Evolutionary conservation across 2,329 filamentous ascomycete species (phyloP).

Genomic region (Penicillium sp.): DNA sequence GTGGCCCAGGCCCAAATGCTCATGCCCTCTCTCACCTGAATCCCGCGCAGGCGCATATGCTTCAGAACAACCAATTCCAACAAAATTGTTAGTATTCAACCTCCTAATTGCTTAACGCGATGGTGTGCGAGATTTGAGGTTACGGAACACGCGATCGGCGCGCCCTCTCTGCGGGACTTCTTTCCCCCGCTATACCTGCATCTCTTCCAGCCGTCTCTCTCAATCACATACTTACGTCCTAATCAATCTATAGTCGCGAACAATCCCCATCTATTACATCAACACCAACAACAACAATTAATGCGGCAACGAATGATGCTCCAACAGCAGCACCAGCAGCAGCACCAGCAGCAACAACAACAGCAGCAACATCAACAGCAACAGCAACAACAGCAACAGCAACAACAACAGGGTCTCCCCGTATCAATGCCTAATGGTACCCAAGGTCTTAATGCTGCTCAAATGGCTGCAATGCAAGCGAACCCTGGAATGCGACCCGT

Average conservation of each 20-base stretch:
- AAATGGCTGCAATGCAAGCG: constrained; percentile 45
- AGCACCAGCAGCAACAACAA: constrained; percentile 30
- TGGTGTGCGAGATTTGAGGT: not conserved
- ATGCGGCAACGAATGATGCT: constrained; percentile 27
- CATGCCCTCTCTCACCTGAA: constrained; percentile 62
- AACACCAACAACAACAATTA: constrained; percentile 39
- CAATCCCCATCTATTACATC: constrained; percentile 49
- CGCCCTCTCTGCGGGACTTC: not conserved
- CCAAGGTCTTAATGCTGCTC: constrained; percentile 41
- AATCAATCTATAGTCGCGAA: constrained; percentile 32
- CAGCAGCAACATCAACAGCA: constrained; percentile 34
- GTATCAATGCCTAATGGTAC: constrained; percentile 44
- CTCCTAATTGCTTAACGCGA: not conserved
- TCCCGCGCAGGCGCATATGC: constrained; percentile 54
- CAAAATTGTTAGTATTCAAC: constrained; percentile 41
- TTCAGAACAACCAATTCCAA: constrained; percentile 49
- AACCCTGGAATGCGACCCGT: constrained; percentile 42
- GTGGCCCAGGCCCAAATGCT: constrained; percentile 52
- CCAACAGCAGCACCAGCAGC: constrained; percentile 29
- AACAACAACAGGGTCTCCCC: constrained; percentile 37
- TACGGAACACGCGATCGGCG: not conserved
- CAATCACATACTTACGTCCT: constrained; percentile 12
- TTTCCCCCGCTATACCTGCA: not conserved
- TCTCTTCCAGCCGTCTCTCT: not conserved
- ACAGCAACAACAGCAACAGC: constrained; percentile 35